Evolutionary conservation across 1,284 basidiomycete species (phyloP).

Genomic region (Trichosporon asahii): DNA sequence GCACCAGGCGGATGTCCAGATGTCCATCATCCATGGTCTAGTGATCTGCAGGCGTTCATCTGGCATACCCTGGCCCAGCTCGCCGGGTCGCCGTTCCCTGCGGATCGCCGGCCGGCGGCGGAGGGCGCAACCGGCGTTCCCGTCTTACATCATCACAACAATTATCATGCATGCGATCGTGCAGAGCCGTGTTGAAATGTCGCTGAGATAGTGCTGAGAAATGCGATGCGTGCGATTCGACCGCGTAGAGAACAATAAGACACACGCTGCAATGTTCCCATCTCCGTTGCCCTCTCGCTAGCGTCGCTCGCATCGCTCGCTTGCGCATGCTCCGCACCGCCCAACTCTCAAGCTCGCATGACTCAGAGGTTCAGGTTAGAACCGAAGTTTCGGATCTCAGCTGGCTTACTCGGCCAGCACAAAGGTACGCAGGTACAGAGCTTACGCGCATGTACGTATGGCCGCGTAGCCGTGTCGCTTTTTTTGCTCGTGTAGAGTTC

Average conservation of each 20-base stretch:
- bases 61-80: not conserved
- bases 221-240: no score
- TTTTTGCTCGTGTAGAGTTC: not conserved
- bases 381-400: constrained; percentile 1
- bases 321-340: not conserved
- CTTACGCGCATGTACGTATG: constrained; percentile 1
- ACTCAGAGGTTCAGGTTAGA: not conserved
- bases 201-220: no score
- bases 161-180: not conserved
- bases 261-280: not conserved
- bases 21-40: not conserved
- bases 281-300: no score
- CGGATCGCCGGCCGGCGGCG: not conserved
- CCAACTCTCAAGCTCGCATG: not conserved
- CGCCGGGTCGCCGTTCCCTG: not conserved
- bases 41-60: not conserved
- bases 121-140: not conserved
- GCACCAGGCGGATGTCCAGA: not conserved
- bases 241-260: not conserved
- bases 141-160: not conserved
- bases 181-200: no score
- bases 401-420: not conserved
- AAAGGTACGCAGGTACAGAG: not conserved
- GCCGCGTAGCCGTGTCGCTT: constrained; percentile 1
- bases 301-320: not conserved